Evolutionary conservation across 192 early-diverging fungal species (phyloP).

Genomic region (Dimargaris xerosporica): DNA sequence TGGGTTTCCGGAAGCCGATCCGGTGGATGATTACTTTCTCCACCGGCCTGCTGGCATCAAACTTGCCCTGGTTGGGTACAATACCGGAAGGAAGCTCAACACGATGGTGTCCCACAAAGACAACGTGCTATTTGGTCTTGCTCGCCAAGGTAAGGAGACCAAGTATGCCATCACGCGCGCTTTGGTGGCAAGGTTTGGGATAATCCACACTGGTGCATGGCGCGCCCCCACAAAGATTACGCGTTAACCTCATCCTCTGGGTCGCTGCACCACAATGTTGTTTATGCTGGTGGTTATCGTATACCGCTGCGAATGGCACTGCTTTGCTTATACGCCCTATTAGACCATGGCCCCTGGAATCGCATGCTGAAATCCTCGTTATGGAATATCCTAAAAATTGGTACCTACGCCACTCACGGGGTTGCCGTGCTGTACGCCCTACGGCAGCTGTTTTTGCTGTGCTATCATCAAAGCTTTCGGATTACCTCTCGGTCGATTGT

Average conservation of each 20-base stretch:
- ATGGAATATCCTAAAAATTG: slow-evolving; percentile 1
- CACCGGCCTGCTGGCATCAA: neutral
- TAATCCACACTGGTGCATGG: neutral
- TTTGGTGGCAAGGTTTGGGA: neutral
- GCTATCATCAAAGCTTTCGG: slow-evolving; percentile 1
- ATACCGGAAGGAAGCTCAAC: neutral
- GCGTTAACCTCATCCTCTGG: neutral
- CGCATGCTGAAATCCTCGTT: neutral
- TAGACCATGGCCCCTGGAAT: slow-evolving; percentile 5
- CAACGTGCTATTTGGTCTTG: neutral
- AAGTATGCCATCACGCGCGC: neutral
- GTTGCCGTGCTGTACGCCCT: neutral
- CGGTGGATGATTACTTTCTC: neutral
- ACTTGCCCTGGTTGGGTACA: neutral
- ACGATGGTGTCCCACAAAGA: neutral
- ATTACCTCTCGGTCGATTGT: neutral
- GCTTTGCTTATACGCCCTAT: too few species aligned
- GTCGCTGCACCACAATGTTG: neutral
- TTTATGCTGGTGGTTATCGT: too few species aligned
- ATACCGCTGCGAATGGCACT: too few species aligned
- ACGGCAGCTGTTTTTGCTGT: neutral
- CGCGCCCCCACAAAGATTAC: neutral
- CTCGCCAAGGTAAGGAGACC: neutral
- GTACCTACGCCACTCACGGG: slow-evolving; percentile 2
- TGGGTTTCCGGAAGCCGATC: neutral